A percentile compares a stretch with the other conserved stretches of the same genome.
Conservation (phyloP, 495 filamentous ascomycete genomes). For the Pseudomonodictys pantanalensis region DNA sequence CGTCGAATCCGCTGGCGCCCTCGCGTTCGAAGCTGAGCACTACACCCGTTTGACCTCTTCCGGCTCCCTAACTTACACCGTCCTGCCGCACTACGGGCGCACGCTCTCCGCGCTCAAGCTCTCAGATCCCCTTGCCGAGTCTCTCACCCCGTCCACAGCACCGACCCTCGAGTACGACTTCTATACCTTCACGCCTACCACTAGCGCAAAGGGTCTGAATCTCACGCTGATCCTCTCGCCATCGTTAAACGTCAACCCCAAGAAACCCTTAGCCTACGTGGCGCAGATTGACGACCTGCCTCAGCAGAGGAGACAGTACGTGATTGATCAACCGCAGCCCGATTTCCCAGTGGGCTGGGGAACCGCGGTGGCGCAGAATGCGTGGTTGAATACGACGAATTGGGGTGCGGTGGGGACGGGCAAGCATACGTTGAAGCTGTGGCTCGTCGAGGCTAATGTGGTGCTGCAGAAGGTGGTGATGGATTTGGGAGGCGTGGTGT, state of each 20-base stretch:
- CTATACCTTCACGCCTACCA: constrained; percentile 54
- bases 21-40: constrained; percentile 61
- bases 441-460: constrained; percentile 61
- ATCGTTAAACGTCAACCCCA: constrained; percentile 60
- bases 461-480: constrained; percentile 69
- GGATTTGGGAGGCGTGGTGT: constrained; percentile 63
- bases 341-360: constrained; percentile 55
- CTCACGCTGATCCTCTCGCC: constrained; percentile 61
- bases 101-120: constrained; percentile 59
- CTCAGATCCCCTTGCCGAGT: constrained; percentile 49
- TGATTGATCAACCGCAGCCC: constrained; percentile 47
- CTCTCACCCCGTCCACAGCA: constrained; percentile 47
- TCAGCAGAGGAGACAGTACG: constrained; percentile 51
- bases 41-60: constrained; percentile 39
- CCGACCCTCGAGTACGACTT: constrained; percentile 64
- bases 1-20: constrained; percentile 59
- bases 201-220: constrained; percentile 47
- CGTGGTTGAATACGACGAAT: constrained; percentile 59
- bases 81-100: constrained; percentile 55
- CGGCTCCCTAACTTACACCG: constrained; percentile 43
- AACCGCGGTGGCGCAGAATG: constrained; percentile 53
- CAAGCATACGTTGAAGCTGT: constrained; percentile 58
- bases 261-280: constrained; percentile 58
- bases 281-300: constrained; percentile 51
- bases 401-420: constrained; percentile 50